These are phyloP conservation scores for Fusarium sarcochroum DNA, from an alignment of 2,329 filamentous ascomycete species.

Conservation along the genomic window DNA sequence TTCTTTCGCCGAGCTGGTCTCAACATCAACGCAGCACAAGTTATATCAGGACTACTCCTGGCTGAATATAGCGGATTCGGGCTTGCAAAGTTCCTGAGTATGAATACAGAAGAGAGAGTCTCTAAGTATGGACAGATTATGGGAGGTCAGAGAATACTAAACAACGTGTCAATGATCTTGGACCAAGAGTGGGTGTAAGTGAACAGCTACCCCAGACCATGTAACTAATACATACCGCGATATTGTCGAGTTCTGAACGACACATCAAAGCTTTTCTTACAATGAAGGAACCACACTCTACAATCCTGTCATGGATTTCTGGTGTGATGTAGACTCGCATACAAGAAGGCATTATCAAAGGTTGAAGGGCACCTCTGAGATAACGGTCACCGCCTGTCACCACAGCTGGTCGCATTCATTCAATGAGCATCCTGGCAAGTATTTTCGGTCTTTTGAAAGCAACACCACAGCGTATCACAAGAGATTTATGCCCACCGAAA, in stretches of 20 bases:
- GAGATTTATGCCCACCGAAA: slow-evolving; percentile 27
- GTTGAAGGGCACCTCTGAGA: background rate
- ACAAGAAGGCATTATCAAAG: background rate
- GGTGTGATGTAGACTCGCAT: background rate
- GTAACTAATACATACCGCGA: background rate
- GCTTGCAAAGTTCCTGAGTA: slow-evolving; percentile 51
- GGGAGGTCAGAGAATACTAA: slow-evolving; percentile 46
- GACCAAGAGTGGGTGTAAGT: slow-evolving; percentile 28
- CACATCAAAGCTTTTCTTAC: no score
- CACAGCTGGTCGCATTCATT: background rate
- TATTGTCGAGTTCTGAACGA: background rate
- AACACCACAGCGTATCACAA: slow-evolving; percentile 30
- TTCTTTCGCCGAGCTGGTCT: slow-evolving; percentile 55
- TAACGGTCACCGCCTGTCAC: background rate
- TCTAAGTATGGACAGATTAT: slow-evolving; percentile 47
- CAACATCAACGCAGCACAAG: slow-evolving; percentile 56
- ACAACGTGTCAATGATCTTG: slow-evolving; percentile 24
- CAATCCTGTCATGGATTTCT: background rate
- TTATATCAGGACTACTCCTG: slow-evolving; percentile 49
- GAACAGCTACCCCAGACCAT: background rate
- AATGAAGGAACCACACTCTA: no score
- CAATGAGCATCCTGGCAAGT: background rate
- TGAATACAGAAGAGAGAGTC: slow-evolving; percentile 47
- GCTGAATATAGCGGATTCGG: slow-evolving; percentile 47
- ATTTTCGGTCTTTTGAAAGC: background rate